Percentiles rank a stretch among this genome's conserved stretches.
Conservation (phyloP, 2,329 filamentous ascomycete species). For the Coniochaeta sp. region DNA sequence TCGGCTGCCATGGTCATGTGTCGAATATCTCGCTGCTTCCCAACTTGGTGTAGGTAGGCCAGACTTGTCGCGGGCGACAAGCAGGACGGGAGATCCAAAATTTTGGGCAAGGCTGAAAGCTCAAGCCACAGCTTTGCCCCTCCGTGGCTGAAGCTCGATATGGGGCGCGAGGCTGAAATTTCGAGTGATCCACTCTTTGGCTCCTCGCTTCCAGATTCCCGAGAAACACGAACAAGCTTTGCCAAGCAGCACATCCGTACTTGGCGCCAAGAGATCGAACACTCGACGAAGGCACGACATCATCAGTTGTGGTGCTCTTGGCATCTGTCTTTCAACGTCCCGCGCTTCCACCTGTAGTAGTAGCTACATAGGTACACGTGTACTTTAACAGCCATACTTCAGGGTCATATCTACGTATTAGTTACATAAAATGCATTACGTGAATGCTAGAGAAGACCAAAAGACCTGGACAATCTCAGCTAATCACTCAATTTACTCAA, state of each 20-base stretch:
- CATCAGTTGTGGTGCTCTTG: not conserved
- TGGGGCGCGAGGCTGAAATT: not conserved
- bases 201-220: not conserved
- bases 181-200: not conserved
- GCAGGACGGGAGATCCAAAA: not conserved
- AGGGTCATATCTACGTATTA: too few relatives aligned
- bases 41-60: not conserved
- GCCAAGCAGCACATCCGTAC: slow-evolving; percentile 2
- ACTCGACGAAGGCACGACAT: not conserved
- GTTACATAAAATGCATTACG: too few relatives aligned
- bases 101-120: slow-evolving; percentile 1
- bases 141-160: not conserved
- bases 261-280: not conserved
- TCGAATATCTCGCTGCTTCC: not conserved
- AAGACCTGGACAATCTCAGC: too few relatives aligned
- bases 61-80: not conserved
- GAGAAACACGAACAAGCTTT: slow-evolving; percentile 4
- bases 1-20: slow-evolving; percentile 8
- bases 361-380: too few relatives aligned
- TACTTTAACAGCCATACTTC: too few relatives aligned
- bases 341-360: not conserved
- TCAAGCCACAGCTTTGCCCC: not conserved
- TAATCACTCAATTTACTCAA: not conserved
- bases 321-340: not conserved
- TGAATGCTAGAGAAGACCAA: too few relatives aligned